phyloP scores from a whole-genome alignment of 1,139 yeast species.

The Candida mesenterica region DNA sequence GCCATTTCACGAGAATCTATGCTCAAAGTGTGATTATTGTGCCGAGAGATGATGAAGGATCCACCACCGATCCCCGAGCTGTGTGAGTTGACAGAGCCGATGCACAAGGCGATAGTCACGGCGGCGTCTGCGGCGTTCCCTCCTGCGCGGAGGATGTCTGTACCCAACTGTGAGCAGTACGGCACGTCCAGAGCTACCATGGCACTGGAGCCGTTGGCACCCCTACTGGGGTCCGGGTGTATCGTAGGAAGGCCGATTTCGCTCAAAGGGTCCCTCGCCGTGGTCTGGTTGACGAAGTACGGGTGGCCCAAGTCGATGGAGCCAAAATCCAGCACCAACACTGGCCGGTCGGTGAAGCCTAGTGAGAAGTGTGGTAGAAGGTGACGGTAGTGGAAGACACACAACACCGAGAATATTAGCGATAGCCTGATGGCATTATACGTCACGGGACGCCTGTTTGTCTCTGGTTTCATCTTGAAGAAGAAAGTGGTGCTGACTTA shows the following conservation, averaged over 20 bases:
- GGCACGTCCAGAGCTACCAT: constrained; percentile 80
- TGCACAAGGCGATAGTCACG: constrained; percentile 82
- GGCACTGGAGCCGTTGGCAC: constrained; percentile 40
- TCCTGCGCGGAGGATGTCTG: constrained; percentile 57
- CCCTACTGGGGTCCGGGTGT: constrained; percentile 29
- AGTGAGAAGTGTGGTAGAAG: no score
- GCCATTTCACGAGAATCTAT: constrained; percentile 91
- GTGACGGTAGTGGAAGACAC: no score
- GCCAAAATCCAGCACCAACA: background rate
- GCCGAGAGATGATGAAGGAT: constrained; percentile 63
- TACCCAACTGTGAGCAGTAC: constrained; percentile 68
- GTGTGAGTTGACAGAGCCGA: constrained; percentile 79
- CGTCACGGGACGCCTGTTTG: no score
- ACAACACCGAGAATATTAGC: no score
- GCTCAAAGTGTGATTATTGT: constrained; percentile 45
- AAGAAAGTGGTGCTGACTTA: no score
- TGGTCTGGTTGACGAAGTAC: constrained; percentile 2
- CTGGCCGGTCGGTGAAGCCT: background rate
- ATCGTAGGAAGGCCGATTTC: constrained; percentile 36
- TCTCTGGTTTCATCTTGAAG: no score
- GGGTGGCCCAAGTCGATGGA: constrained; percentile 1
- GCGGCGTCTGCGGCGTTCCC: constrained; percentile 92
- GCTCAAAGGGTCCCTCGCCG: constrained; percentile 26
- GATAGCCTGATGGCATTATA: no score
- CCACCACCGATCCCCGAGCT: constrained; percentile 96